phyloP scores from a whole-genome alignment of 1,284 basidiomycete species.

The Cutaneotrichosporon mucoides region DNA sequence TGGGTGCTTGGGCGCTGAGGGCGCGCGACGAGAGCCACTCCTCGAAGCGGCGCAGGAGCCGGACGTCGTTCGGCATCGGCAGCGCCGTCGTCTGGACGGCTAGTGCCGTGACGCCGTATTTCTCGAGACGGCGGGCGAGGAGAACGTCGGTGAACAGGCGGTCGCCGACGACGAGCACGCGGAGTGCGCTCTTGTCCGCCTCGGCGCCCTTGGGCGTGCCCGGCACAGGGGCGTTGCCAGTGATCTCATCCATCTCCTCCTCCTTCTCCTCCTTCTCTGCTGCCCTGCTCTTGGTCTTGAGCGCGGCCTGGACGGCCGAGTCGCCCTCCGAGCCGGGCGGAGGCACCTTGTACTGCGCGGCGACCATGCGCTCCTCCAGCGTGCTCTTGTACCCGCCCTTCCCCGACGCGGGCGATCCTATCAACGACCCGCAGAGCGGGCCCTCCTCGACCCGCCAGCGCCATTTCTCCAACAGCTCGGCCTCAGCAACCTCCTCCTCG shows the following conservation, averaged over 20 bases:
- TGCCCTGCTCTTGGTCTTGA: not conserved
- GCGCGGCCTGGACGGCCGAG: not conserved
- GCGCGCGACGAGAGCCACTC: conserved; percentile 21
- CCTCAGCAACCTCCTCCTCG: conserved; percentile 30
- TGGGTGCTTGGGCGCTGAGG: conserved; percentile 10
- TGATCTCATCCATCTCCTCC: not conserved
- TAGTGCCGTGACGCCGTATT: conserved; percentile 11
- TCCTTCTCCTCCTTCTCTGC: conserved; percentile 4
- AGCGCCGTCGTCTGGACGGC: conserved; percentile 41
- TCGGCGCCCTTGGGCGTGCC: not conserved
- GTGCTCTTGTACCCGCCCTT: not conserved
- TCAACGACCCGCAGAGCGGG: conserved; percentile 31
- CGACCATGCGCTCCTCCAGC: conserved; percentile 16
- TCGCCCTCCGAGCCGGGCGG: not conserved
- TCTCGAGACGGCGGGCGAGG: conserved; percentile 64
- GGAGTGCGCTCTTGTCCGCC: conserved; percentile 36
- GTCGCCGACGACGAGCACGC: conserved; percentile 79
- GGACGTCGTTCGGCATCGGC: conserved; percentile 40
- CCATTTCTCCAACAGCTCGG: conserved; percentile 24
- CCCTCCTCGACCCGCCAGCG: conserved; percentile 26
- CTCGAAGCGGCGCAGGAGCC: conserved; percentile 44
- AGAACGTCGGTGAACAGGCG: conserved; percentile 86
- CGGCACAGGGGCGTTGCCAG: not conserved
- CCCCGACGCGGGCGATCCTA: too few relatives aligned
- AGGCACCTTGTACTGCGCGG: conserved; percentile 6